Evolutionary conservation across 345 rosid genomes (phyloP).

Genomic region (Salix suchowensis): DNA sequence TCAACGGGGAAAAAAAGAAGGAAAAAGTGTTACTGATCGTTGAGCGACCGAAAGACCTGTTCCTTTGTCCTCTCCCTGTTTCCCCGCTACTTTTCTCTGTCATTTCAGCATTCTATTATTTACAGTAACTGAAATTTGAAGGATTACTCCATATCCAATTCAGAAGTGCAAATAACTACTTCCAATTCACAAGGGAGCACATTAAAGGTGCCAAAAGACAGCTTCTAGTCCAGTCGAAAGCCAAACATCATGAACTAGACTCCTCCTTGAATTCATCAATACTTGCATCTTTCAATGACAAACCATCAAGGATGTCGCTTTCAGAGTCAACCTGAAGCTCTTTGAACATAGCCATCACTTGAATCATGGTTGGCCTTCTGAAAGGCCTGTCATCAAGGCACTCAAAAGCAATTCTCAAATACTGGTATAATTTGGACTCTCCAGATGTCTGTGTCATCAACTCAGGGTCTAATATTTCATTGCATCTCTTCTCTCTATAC

Average conservation of each 20-base stretch:
- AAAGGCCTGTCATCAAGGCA: slow-evolving; percentile 91
- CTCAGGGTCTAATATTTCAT: slow-evolving; percentile 65
- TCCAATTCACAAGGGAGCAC: not conserved
- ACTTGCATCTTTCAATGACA: slow-evolving; percentile 60
- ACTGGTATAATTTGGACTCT: slow-evolving; percentile 64
- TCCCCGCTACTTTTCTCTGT: slow-evolving; percentile 23
- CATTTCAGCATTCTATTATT: slow-evolving; percentile 42
- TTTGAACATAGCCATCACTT: slow-evolving; percentile 96
- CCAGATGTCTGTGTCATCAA: slow-evolving; percentile 40
- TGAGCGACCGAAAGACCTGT: slow-evolving; percentile 11
- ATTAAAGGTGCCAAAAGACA: not conserved
- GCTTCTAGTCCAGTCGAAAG: slow-evolving; percentile 2
- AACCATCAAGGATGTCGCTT: slow-evolving; percentile 60
- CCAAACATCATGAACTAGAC: slow-evolving; percentile 25
- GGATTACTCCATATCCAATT: slow-evolving; percentile 5
- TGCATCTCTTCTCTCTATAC: slow-evolving; percentile 54
- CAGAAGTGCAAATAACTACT: not conserved
- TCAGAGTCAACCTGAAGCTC: slow-evolving; percentile 86
- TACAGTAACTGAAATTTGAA: slow-evolving; percentile 28
- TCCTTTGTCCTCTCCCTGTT: slow-evolving; percentile 24
- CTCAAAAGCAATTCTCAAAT: slow-evolving; percentile 70
- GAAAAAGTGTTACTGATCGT: slow-evolving; percentile 1
- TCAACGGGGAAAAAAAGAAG: slow-evolving; percentile 4
- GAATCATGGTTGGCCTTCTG: slow-evolving; percentile 86
- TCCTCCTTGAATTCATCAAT: slow-evolving; percentile 61